A percentile compares a stretch with the other conserved stretches of the same genome.
phyloP scores from a whole-genome alignment of 345 rosid species.

The Draba incana region DNA sequence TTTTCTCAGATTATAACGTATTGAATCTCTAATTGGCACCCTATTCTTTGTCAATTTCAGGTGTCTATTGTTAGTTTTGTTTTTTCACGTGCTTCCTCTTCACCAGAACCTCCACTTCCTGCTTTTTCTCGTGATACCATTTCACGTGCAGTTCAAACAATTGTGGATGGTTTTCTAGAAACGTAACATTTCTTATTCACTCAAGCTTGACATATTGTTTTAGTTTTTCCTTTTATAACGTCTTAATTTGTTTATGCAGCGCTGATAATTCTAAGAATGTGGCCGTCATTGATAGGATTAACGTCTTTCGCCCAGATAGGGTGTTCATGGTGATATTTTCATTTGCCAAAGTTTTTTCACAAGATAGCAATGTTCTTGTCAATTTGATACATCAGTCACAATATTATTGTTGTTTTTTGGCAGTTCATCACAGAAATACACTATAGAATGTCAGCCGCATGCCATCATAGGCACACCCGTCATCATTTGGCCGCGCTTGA shows the following conservation, averaged over 20 bases:
- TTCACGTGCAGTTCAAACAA: slow-evolving; percentile 64
- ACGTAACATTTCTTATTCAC: slow-evolving; percentile 46
- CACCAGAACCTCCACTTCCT: slow-evolving; percentile 68
- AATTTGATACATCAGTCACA: slow-evolving; percentile 26
- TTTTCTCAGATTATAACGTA: neutral
- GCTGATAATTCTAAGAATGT: slow-evolving; percentile 46
- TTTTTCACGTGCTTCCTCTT: slow-evolving; percentile 68
- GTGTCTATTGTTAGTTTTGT: slow-evolving; percentile 86
- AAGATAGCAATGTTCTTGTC: slow-evolving; percentile 14
- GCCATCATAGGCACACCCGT: slow-evolving; percentile 77
- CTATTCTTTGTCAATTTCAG: slow-evolving; percentile 48
- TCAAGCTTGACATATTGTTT: slow-evolving; percentile 25
- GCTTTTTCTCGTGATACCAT: slow-evolving; percentile 65
- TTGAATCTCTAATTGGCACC: slow-evolving; percentile 17
- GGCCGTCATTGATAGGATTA: slow-evolving; percentile 73
- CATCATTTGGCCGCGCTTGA: slow-evolving; percentile 77
- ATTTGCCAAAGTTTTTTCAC: slow-evolving; percentile 16
- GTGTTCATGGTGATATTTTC: slow-evolving; percentile 75
- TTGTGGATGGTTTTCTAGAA: slow-evolving; percentile 94
- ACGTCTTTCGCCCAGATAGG: slow-evolving; percentile 89
- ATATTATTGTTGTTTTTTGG: slow-evolving; percentile 33
- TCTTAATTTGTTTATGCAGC: slow-evolving; percentile 53
- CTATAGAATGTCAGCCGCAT: slow-evolving; percentile 72
- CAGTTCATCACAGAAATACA: slow-evolving; percentile 90
- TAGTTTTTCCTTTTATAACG: slow-evolving; percentile 20